These are phyloP conservation scores for Sarocladium strictum DNA, from an alignment of 2,329 filamentous ascomycete genomes.

Conservation along the genomic window DNA sequence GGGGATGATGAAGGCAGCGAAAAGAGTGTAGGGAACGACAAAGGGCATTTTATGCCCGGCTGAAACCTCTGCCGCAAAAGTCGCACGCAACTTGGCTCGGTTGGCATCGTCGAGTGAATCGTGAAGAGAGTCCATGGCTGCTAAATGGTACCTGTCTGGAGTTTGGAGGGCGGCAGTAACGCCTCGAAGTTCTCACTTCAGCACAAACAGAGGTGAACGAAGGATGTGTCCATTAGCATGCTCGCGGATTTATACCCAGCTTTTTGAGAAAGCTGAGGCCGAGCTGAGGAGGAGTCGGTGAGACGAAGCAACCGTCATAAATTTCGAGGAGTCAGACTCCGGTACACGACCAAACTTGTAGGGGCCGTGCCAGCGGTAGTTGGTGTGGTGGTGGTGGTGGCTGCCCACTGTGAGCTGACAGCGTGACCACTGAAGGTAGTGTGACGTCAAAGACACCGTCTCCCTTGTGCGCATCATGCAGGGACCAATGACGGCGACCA, in stretches of 20 bases:
- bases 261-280: not conserved
- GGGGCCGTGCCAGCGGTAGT: not conserved
- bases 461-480: slow-evolving; percentile 6
- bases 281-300: not conserved
- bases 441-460: slow-evolving; percentile 11
- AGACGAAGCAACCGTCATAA: not conserved
- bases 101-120: slow-evolving; percentile 20
- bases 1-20: slow-evolving; percentile 43
- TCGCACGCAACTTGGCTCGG: slow-evolving; percentile 26
- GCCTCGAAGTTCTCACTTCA: too few relatives aligned
- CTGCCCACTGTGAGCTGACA: not conserved
- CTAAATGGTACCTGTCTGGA: not conserved
- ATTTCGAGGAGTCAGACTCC: not conserved
- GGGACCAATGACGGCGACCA: not conserved
- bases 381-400: not conserved
- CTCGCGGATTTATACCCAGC: too few relatives aligned
- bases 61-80: slow-evolving; percentile 29
- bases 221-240: too few relatives aligned
- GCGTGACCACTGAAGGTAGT: not conserved
- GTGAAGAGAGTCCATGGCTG: slow-evolving; percentile 1
- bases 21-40: slow-evolving; percentile 44
- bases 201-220: too few relatives aligned
- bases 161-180: too few relatives aligned
- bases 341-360: too few relatives aligned
- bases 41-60: slow-evolving; percentile 40